Conservation (phyloP, 2,329 filamentous ascomycete species). For the Penicillium hesseltinei region DNA sequence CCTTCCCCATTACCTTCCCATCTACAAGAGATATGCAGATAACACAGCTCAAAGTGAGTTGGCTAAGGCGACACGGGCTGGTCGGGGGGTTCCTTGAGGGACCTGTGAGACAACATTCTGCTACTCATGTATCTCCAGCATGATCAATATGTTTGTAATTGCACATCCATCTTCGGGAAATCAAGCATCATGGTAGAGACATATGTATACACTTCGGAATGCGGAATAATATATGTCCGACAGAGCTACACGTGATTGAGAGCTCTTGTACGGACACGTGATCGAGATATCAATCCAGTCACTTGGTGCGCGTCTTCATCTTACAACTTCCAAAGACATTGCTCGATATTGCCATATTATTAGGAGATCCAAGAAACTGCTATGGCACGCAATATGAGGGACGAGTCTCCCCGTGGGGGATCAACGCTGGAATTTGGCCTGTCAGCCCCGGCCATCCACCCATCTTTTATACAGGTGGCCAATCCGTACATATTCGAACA, state of each 20-base stretch:
- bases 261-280: slow-evolving; percentile 12
- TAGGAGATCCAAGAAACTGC: not conserved
- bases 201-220: slow-evolving; percentile 3
- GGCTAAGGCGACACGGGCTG: slow-evolving; percentile 61
- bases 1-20: slow-evolving; percentile 63
- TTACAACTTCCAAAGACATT: slow-evolving; percentile 5
- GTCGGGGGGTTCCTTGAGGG: slow-evolving; percentile 59
- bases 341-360: not conserved
- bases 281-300: slow-evolving; percentile 10
- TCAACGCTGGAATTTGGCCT: slow-evolving; percentile 11
- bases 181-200: too few relatives aligned
- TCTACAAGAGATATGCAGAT: slow-evolving; percentile 67
- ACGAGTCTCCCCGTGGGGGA: slow-evolving; percentile 13
- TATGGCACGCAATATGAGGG: slow-evolving; percentile 26
- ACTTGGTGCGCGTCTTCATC: not conserved
- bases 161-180: not conserved
- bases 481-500: slow-evolving; percentile 81
- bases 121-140: not conserved
- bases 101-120: not conserved
- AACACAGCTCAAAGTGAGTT: slow-evolving; percentile 63
- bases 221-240: slow-evolving; percentile 3
- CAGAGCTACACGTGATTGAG: not conserved
- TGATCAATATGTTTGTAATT: not conserved
- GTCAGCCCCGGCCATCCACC: slow-evolving; percentile 53
- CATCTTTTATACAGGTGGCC: slow-evolving; percentile 63